A percentile compares a stretch with the other conserved stretches of the same genome.
Evolutionary conservation across 495 filamentous ascomycete species (phyloP).

Genomic region (Bacidia gigantensis): DNA sequence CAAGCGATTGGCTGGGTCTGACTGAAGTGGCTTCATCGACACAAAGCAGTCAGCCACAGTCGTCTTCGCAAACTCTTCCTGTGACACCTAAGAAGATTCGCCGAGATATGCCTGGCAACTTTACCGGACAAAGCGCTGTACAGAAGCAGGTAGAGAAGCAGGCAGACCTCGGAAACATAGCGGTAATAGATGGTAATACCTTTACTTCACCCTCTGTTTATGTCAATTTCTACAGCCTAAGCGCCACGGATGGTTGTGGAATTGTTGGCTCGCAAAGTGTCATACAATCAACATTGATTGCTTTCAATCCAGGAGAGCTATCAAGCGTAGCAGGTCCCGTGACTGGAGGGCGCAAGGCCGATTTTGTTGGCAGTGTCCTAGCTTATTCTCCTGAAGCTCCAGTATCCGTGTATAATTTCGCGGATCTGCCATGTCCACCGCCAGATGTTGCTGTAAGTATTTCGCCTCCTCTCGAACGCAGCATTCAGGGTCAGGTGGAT

Average conservation of each 20-base stretch:
- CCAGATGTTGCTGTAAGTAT: neutral
- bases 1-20: no score
- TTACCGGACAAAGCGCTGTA: neutral
- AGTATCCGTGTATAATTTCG: neutral
- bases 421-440: conserved; percentile 6
- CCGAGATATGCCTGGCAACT: neutral
- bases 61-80: neutral
- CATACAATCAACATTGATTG: neutral
- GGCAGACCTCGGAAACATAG: no score
- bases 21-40: no score
- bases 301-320: conserved; percentile 4
- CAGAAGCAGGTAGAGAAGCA: neutral
- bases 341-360: neutral
- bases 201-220: conserved; percentile 6
- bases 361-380: no score
- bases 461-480: neutral
- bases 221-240: neutral
- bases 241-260: neutral
- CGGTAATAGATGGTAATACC: no score
- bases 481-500: no score
- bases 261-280: neutral
- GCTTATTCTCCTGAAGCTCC: neutral
- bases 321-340: conserved; percentile 1
- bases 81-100: neutral
- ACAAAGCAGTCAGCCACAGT: neutral